Conservation (phyloP, 345 rosid genomes). For the Rhodamnia rubescens region DNA sequence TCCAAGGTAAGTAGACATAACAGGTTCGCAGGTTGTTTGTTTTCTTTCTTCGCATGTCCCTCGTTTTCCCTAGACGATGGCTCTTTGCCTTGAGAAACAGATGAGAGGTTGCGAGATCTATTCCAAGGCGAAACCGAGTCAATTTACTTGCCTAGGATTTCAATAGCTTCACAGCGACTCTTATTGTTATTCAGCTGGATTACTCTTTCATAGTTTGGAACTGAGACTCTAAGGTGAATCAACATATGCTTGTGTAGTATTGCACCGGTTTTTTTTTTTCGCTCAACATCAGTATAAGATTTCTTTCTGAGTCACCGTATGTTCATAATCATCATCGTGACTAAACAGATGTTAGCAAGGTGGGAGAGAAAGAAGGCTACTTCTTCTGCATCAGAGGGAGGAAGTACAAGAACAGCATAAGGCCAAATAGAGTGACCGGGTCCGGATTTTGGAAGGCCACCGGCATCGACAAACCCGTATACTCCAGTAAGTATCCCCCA, state of each 20-base stretch:
- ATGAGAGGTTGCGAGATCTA: neutral
- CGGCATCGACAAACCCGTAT: slow-evolving; percentile 10
- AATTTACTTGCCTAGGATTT: neutral
- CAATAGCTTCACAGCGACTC: neutral
- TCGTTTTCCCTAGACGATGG: neutral
- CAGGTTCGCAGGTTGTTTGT: too few species aligned
- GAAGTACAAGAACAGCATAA: slow-evolving; percentile 13
- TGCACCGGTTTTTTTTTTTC: neutral
- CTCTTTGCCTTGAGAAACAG: neutral
- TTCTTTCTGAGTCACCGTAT: neutral
- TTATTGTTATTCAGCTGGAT: neutral
- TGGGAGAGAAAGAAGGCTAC: slow-evolving; percentile 8
- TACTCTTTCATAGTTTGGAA: neutral
- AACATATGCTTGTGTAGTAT: neutral
- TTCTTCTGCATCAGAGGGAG: slow-evolving; percentile 13
- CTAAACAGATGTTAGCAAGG: neutral
- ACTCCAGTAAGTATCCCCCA: neutral
- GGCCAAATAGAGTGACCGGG: slow-evolving; percentile 15
- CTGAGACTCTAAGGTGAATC: neutral
- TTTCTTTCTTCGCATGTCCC: neutral
- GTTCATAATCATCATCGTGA: neutral
- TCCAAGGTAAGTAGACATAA: slow-evolving; percentile 22
- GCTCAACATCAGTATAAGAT: neutral
- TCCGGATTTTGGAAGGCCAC: slow-evolving; percentile 21
- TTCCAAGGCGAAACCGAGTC: neutral